These are phyloP conservation scores for Boletellus ananiceps DNA, from an alignment of 768 basidiomycete species.

Conservation along the genomic window DNA sequence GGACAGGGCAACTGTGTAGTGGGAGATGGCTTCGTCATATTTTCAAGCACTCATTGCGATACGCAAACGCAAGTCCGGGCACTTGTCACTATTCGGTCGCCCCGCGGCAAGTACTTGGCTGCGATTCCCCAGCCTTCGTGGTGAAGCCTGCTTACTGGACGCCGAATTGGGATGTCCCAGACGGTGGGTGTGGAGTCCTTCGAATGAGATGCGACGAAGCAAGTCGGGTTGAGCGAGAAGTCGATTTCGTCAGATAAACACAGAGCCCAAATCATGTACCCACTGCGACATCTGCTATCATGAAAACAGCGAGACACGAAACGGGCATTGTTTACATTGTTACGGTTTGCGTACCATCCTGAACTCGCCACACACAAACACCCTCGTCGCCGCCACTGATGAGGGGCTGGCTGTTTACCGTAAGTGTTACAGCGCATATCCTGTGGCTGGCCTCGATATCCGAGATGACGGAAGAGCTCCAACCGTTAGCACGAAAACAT, in stretches of 20 bases:
- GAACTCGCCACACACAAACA: background rate
- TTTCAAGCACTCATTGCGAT: no score
- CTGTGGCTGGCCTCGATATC: no score
- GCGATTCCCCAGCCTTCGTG: background rate
- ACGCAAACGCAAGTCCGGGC: background rate
- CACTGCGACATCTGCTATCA: conserved; percentile 2
- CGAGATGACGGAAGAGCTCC: no score
- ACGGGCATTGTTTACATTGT: background rate
- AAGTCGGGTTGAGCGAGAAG: background rate
- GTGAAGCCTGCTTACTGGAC: background rate
- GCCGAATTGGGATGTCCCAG: background rate
- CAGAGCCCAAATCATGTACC: background rate
- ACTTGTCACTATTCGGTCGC: conserved; percentile 1
- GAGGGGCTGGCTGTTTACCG: no score
- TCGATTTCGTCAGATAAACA: conserved; percentile 1
- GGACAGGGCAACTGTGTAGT: background rate
- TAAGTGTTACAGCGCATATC: no score
- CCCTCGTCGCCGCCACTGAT: no score
- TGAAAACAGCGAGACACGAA: background rate
- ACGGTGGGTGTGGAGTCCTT: background rate
- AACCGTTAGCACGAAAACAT: no score
- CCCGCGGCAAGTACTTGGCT: background rate
- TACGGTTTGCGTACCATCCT: background rate
- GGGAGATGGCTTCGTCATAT: no score
- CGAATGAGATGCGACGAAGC: background rate